phyloP scores from a whole-genome alignment of 768 basidiomycete species.

The Pleurotus giganteus region DNA sequence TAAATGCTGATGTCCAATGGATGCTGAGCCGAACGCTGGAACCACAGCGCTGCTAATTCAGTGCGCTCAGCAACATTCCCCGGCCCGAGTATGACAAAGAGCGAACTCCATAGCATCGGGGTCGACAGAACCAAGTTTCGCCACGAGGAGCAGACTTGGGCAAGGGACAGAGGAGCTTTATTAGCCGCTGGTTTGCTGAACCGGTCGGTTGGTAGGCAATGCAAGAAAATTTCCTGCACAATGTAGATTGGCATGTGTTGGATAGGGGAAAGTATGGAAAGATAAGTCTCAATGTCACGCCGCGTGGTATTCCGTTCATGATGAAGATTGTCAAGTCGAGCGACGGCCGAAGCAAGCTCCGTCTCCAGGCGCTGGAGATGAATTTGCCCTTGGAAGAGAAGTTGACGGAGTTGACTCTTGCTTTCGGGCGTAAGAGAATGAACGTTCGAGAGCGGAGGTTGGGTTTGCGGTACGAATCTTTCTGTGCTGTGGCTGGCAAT shows the following conservation, averaged over 20 bases:
- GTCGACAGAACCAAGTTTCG: constrained; percentile 17
- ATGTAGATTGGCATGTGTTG: constrained; percentile 22
- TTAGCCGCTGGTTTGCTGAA: constrained; percentile 13
- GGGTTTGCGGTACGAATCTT: neutral
- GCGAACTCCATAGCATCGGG: constrained; percentile 20
- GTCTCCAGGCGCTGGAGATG: neutral
- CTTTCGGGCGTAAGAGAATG: neutral
- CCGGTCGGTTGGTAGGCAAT: constrained; percentile 17
- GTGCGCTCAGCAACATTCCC: constrained; percentile 15
- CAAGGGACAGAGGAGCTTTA: constrained; percentile 20
- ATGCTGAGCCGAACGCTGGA: constrained; percentile 14
- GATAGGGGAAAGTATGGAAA: constrained; percentile 11
- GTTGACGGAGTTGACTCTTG: neutral
- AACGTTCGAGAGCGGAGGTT: neutral
- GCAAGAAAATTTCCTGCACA: constrained; percentile 19
- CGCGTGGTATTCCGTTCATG: neutral
- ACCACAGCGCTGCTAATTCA: constrained; percentile 18
- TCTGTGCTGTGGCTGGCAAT: neutral
- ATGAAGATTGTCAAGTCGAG: neutral
- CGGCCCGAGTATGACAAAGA: constrained; percentile 16
- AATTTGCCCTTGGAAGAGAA: neutral
- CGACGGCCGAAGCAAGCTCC: neutral
- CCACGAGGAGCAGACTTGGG: constrained; percentile 23
- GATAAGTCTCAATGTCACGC: neutral
- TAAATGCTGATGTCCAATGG: constrained; percentile 17